Evolutionary conservation across 78 protist genomes (phyloP), one percentile per base, ranked within the genome.

Genomic region (Dictyostelium firmibasis): DNA sequence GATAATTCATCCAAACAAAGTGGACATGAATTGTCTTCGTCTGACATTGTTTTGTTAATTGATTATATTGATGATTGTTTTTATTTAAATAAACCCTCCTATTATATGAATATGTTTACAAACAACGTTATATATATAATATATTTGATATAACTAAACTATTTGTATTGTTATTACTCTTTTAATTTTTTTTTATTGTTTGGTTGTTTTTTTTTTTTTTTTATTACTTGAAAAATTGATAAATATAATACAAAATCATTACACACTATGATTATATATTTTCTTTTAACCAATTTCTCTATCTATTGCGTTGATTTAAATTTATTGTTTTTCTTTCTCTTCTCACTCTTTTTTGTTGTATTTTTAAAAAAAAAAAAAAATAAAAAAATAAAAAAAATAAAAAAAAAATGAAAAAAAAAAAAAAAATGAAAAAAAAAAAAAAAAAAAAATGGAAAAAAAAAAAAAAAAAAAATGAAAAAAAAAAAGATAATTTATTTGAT

Each of bases 1-100:
- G 96, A 97, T 20, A 97, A 43, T n/a, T 53, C 92, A 87, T 97
- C 97, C 91, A 93, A 79, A 84, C 98, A 97, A 38, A 97, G 64
- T 4, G 98, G 98, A 81, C 98, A 97, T 50, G 83, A 82, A 79
- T 83, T 72, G 53, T 85, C 96, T 36, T 93, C 96, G 83, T 93
- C 96, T 74, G 93, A 77, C 93, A 88, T 88, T 10, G 6, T 83
- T 8, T 60, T 60, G 5, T 60, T 60, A 6, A 6, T 60, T 60
- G 70, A 6, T 60, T 25, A 6, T 60, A 29, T 4, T 60, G 70
- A 23, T 60, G n/a, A 6, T 20, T 60, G 29, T 60, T 57, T 57
- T 20, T 60, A 23, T 60, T 60, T 9, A 47, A 47, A 9, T 9
- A 47, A 47, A 11, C 13, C 13, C 57, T 47, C 0, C 16, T 47